Evolutionary conservation across 257 asterid genomes (phyloP), one percentile per base, ranked within the genome.

Genomic region (Craterostigma plantagineum): DNA sequence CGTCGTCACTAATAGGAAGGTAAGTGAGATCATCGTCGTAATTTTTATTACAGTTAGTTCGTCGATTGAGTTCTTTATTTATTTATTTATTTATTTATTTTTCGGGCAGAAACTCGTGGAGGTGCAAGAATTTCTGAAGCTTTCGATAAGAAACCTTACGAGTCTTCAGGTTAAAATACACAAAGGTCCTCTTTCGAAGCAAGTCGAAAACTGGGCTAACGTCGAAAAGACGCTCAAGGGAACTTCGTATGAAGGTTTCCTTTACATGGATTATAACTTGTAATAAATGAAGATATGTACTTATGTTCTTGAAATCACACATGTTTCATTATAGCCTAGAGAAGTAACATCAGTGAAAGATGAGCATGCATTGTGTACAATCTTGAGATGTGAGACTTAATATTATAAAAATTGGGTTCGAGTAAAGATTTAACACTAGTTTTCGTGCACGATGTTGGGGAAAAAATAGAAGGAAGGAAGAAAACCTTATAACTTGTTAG

Each of bases 111-210:
- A 73, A 71, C 62, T 81, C 35, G 62, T 53, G 7, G 81, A 86
- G 3, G 77, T 81, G 2, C 91, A 80, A 60, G 76, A 72, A 14
- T 85, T 85, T 55, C 50, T 85, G 34, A 71, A 63, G 60, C 48
- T 85, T 63, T 93, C 96, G 10, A 43, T 0, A 38, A 54, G 71
- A 59, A 70, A 75, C 46, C 83, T 75, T 17, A 75, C 66, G 5
- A 85, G 91, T 51, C 56, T 55, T 12, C 96, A 85, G 57, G 86
- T 85, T 12, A 75, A 67, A 70, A 85, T 85, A 60, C 94, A 85
- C 45, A 65, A 49, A 1, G 96, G 86, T 13, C 61, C 76, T 5
- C 48, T 77, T 23, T 65, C 70, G 0, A 16, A 45, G 16, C 92
- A 71, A 14, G 62, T 77, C 33, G 52, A 50, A 41, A 81, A 85